Evolutionary conservation across 2,329 filamentous ascomycete genomes (phyloP), one percentile per base, ranked within the genome.

Genomic region (Beauveria sp.): DNA sequence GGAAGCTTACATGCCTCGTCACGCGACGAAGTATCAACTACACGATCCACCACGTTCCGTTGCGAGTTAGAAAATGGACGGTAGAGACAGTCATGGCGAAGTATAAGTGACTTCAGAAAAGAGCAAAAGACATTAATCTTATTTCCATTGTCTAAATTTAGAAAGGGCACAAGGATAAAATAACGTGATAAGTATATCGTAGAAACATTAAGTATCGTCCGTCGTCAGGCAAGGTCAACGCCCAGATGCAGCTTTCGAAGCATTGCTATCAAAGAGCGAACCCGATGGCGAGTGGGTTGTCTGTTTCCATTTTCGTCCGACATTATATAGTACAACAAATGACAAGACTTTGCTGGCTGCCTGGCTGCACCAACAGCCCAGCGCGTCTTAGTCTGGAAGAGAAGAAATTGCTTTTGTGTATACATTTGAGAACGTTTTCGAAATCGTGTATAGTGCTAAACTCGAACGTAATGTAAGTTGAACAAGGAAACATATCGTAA

Each of bases 281-380:
- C 22, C 46, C 20, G 14, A 38, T 12, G 30, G 30, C 5, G 14
- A 54, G 20, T 24, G 12, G 24, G 12, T 3, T 3, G 20, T 22
- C 28, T 22, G 34, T 46, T 49, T n/a, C n/a, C 6, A 20, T 22
- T 57, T 18, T 42, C 18, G 30, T 57, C 46, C 22, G 53, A 46
- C 53, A 38, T 57, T 51, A 40, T 61, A 52, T 61, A 24, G 28
- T 61, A 57, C 60, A 61, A 20, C 34, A 60, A 60, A 12, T 20
- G 16, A 38, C 20, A n/a, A 20, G 22, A 45, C 20, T 51, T 34
- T n/a, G 20, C 20, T 16, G 24, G 53, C 20, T 49, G 42, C n/a
- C 28, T 10, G 24, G 53, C 28, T 49, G 42, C n/a, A 5, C 42
- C 12, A 9, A 10, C 20, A 40, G 30, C 34, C 34, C 16, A 16